Conservation (phyloP, 2,329 filamentous ascomycete species). For the Clonostachys byssicola region DNA sequence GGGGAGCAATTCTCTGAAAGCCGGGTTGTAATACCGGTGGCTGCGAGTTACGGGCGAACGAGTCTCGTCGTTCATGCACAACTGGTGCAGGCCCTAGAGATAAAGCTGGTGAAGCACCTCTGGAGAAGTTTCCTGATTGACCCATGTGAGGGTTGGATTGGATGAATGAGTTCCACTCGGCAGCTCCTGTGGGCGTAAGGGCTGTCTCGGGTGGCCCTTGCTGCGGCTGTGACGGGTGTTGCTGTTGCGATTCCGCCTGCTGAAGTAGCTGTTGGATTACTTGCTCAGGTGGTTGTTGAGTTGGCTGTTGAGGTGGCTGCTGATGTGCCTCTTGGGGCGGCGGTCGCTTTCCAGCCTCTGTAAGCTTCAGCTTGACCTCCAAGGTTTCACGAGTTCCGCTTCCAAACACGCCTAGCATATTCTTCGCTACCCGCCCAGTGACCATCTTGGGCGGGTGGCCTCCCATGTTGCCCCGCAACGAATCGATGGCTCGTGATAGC, state of each 20-base stretch:
- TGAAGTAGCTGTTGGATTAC: not conserved
- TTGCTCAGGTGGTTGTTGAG: conserved; percentile 2
- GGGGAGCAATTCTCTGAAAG: conserved; percentile 27
- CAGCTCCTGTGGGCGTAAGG: conserved; percentile 54
- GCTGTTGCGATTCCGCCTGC: not conserved
- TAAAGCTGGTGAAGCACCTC: conserved; percentile 28
- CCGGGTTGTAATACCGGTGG: conserved; percentile 1
- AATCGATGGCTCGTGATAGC: conserved; percentile 75
- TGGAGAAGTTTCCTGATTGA: conserved; percentile 24
- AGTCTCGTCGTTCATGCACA: conserved; percentile 13
- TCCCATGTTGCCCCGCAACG: conserved; percentile 29
- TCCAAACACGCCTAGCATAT: conserved; percentile 73
- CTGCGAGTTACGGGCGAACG: conserved; percentile 11
- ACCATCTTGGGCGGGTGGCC: conserved; percentile 66
- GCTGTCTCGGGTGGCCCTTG: conserved; percentile 21
- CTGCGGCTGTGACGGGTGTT: conserved; percentile 9
- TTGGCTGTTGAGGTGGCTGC: conserved; percentile 4
- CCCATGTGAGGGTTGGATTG: conserved; percentile 61
- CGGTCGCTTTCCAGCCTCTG: conserved; percentile 60
- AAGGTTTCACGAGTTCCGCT: conserved; percentile 76
- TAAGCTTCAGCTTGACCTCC: conserved; percentile 87
- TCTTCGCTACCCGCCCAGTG: conserved; percentile 86
- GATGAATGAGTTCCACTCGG: conserved; percentile 75
- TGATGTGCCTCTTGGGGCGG: conserved; percentile 8
- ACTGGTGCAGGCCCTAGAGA: conserved; percentile 19